Base-by-base conservation (phyloP, 768 basidiomycete genomes). In the Lenzites betulinus region DNA sequence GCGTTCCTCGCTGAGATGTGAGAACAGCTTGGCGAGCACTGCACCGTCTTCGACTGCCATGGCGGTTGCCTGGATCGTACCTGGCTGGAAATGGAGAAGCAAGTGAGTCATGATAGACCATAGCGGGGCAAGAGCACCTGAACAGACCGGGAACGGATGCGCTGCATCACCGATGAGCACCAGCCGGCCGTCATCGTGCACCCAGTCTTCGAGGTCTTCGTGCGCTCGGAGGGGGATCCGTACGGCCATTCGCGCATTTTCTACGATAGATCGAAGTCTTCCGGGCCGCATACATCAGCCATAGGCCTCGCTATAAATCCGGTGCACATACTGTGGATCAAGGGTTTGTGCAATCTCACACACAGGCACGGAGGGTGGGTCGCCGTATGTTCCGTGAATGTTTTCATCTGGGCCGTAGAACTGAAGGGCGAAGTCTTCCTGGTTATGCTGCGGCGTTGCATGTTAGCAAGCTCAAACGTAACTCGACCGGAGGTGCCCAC, bases 11-110 rank as follows among this genome's bases (percentile, higher is more conserved):
- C 63, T 64, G 16, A 76, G 66, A 53, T 74, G 74, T 4, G 73
- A 70, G 68, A 78, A 77, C 30, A 78, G 66, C 60, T 73, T 75
- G 35, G 71, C 76, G 16, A 78, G 68, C 2, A 77, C 74, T 8
- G 74, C 74, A 4, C 75, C 75, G 53, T 78, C 77, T 47, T 78
- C 77, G 22, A 77, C 56, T 6, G 69, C 72, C 72, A 76, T 75
- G n/a, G 72, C 71, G 13, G 70, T 64, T 11, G 68, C 70, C 54
- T 77, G 76, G 13, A 72, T 62, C 2, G 68, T 54, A 4, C 73
- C 72, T 8, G 74, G 72, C 74, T 75, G 47, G 7, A n/a, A 5
- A 30, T 12, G 47, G 25, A n/a, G 44, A 13, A 44, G 49, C 22
- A 22, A 30, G 38, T 51, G 33, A 48, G 42, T 22, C 4, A 20